Percentiles rank a stretch among this genome's conserved stretches.
phyloP scores from a whole-genome alignment of 768 basidiomycete genomes.

The Lactarius sanguifluus region DNA sequence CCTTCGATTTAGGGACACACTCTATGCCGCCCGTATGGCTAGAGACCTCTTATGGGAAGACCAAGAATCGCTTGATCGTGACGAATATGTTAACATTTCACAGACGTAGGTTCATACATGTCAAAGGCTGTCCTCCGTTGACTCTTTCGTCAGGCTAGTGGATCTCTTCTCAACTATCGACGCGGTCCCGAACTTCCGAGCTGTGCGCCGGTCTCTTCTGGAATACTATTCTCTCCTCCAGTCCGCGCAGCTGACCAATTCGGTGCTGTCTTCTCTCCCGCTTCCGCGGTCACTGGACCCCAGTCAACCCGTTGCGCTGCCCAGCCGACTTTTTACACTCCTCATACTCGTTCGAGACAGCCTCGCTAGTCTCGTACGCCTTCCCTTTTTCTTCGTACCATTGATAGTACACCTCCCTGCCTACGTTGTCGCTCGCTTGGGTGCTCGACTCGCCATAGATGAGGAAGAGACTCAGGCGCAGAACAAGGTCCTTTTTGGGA shows the following conservation, averaged over 20 bases:
- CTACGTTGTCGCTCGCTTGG: constrained; percentile 77
- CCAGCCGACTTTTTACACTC: constrained; percentile 80
- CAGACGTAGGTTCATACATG: constrained; percentile 71
- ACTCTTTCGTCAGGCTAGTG: constrained; percentile 57
- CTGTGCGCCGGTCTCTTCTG: constrained; percentile 68
- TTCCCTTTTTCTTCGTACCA: constrained; percentile 90
- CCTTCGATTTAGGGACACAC: constrained; percentile 67
- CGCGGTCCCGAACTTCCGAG: constrained; percentile 56
- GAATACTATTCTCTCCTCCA: constrained; percentile 88
- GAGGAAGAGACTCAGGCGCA: constrained; percentile 97
- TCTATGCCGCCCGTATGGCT: constrained; percentile 90
- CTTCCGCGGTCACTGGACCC: constrained; percentile 86
- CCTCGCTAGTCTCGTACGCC: constrained; percentile 61
- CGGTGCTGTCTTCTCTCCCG: constrained; percentile 79
- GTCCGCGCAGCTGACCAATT: constrained; percentile 80
- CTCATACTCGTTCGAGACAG: constrained; percentile 77
- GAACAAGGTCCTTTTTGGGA: constrained; percentile 90
- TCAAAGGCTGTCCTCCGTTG: constrained; percentile 7
- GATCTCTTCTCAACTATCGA: constrained; percentile 80
- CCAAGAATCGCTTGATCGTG: constrained; percentile 71
- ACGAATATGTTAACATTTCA: constrained; percentile 79
- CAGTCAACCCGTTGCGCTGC: constrained; percentile 63
- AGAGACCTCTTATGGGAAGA: constrained; percentile 90
- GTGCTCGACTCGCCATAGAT: constrained; percentile 70
- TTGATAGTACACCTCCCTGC: constrained; percentile 81